These are phyloP conservation scores for Auricularia sp. DNA, from an alignment of 768 basidiomycete species.

Conservation along the genomic window DNA sequence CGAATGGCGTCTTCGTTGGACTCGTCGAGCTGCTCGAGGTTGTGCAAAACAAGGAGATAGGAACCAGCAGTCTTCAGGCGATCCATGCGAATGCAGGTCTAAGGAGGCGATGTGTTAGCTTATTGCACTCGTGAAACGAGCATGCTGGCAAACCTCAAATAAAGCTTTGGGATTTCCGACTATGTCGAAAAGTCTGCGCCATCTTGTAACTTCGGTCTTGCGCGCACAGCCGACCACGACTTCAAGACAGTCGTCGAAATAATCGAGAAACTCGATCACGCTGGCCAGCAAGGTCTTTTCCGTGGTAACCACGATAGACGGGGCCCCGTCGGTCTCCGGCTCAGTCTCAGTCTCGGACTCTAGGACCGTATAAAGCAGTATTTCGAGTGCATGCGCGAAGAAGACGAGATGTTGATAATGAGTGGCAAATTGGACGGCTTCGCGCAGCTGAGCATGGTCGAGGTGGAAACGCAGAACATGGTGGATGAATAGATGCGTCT, in stretches of 20 bases:
- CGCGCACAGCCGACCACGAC: slow-evolving; percentile 94
- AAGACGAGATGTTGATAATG: slow-evolving; percentile 84
- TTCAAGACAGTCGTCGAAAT: slow-evolving; percentile 84
- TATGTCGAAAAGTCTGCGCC: slow-evolving; percentile 79
- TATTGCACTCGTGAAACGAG: background rate
- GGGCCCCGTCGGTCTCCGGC: slow-evolving; percentile 16
- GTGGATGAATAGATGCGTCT: slow-evolving; percentile 93
- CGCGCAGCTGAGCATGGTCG: slow-evolving; percentile 35
- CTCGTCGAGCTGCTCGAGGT: slow-evolving; percentile 81
- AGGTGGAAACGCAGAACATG: slow-evolving; percentile 83
- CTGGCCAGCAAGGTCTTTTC: slow-evolving; percentile 42
- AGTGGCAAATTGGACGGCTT: slow-evolving; percentile 78
- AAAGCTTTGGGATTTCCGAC: slow-evolving; percentile 85
- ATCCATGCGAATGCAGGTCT: slow-evolving; percentile 67
- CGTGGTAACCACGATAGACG: slow-evolving; percentile 14
- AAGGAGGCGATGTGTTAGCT: slow-evolving; percentile 1
- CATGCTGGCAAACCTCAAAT: slow-evolving; percentile 62
- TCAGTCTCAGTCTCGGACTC: slow-evolving; percentile 58
- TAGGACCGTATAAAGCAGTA: slow-evolving; percentile 85
- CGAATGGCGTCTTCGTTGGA: slow-evolving; percentile 68
- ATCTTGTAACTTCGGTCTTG: slow-evolving; percentile 89
- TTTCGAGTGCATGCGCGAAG: slow-evolving; percentile 89
- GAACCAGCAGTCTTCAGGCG: slow-evolving; percentile 83
- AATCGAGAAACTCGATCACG: slow-evolving; percentile 85
- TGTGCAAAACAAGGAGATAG: slow-evolving; percentile 89